Conservation (phyloP, 192 early-diverging fungal genomes). For the Dissophora globulifera region DNA sequence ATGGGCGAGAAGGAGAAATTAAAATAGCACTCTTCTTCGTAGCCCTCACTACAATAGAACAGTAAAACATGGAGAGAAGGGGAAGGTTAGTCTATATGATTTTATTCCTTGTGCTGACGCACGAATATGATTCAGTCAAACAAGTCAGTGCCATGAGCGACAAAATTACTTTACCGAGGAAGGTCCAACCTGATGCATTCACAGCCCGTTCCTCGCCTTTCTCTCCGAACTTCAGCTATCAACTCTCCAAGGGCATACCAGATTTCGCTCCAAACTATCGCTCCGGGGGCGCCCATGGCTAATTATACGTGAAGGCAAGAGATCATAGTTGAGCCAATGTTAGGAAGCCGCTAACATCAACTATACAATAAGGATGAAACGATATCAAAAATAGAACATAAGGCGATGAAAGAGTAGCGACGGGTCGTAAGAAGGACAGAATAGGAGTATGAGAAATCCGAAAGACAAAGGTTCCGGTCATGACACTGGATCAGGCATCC, state of each 20-base stretch:
- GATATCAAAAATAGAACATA: too few species aligned
- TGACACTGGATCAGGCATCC: too few species aligned
- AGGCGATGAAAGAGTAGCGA: too few species aligned
- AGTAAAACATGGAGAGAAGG: not conserved
- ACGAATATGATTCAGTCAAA: too few species aligned
- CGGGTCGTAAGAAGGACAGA: too few species aligned
- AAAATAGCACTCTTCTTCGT: slow-evolving; percentile 55
- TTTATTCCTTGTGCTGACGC: too few species aligned
- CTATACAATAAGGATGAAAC: too few species aligned
- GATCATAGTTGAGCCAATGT: too few species aligned
- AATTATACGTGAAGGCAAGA: too few species aligned
- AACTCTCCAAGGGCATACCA: slow-evolving; percentile 30
- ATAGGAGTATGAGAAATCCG: too few species aligned
- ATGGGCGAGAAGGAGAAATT: slow-evolving; percentile 55
- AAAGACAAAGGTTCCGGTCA: too few species aligned
- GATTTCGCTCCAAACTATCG: slow-evolving; percentile 41
- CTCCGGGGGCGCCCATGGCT: slow-evolving; percentile 44
- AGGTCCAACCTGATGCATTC: slow-evolving; percentile 33
- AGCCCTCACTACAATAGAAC: slow-evolving; percentile 42
- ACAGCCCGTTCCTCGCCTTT: slow-evolving; percentile 16
- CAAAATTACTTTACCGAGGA: slow-evolving; percentile 21
- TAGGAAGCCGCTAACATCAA: too few species aligned
- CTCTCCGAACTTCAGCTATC: slow-evolving; percentile 7
- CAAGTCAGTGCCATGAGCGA: not conserved
- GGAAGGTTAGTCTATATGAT: not conserved